Evolutionary conservation across 192 early-diverging fungal species (phyloP).

Genomic region (Coemansia sp.): DNA sequence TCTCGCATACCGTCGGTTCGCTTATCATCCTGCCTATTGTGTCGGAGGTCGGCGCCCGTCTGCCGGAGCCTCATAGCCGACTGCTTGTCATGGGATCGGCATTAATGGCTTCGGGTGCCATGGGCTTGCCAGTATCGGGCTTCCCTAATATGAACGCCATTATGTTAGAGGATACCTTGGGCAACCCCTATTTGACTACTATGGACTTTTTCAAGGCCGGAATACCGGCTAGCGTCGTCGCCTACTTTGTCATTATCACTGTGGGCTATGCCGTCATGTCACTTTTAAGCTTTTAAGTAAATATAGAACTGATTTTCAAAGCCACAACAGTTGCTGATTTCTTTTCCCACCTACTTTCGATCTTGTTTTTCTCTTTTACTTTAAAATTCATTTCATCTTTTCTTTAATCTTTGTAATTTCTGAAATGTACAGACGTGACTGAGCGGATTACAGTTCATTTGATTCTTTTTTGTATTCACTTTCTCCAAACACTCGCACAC

Average conservation of each 20-base stretch:
- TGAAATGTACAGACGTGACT: not conserved
- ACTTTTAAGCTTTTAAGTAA: slow-evolving; percentile 61
- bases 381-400: not conserved
- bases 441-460: not conserved
- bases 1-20: slow-evolving; percentile 94
- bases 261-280: slow-evolving; percentile 80
- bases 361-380: not conserved
- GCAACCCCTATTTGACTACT: slow-evolving; percentile 80
- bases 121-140: slow-evolving; percentile 91
- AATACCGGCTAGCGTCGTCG: slow-evolving; percentile 73
- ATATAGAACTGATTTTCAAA: not conserved
- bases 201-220: slow-evolving; percentile 86
- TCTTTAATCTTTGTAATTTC: not conserved
- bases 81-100: slow-evolving; percentile 85
- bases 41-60: slow-evolving; percentile 76
- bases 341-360: not conserved
- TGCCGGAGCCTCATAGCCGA: slow-evolving; percentile 79
- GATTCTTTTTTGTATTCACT: not conserved
- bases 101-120: slow-evolving; percentile 86
- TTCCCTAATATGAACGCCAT: slow-evolving; percentile 99
- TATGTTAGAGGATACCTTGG: slow-evolving; percentile 86
- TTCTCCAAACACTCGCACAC: not conserved
- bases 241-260: slow-evolving; percentile 71
- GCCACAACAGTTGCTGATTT: not conserved
- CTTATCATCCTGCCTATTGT: slow-evolving; percentile 97